Conservation (phyloP, 2,329 filamentous ascomycete genomes). For the Alternaria arborescens region DNA sequence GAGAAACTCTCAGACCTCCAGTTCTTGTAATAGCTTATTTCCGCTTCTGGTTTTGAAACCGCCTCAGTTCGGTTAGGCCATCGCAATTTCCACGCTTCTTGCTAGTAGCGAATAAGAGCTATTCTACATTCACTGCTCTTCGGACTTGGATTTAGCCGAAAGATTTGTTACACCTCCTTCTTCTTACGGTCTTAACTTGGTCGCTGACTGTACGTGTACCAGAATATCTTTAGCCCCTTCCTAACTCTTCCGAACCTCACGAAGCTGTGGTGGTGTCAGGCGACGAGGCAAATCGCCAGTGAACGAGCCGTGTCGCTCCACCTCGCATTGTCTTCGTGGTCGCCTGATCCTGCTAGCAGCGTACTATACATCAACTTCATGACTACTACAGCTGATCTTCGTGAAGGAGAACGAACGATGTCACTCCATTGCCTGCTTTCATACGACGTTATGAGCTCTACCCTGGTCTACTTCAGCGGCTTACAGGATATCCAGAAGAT, state of each 20-base stretch:
- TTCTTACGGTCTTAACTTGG: not conserved
- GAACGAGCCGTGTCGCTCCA: not conserved
- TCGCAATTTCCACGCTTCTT: not conserved
- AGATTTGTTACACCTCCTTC: slow-evolving; percentile 7
- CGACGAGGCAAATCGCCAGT: not conserved
- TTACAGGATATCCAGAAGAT: not conserved
- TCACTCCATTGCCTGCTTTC: not conserved
- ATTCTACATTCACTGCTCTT: not conserved
- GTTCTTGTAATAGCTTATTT: slow-evolving; percentile 1
- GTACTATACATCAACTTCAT: not conserved
- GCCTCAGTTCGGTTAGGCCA: not conserved
- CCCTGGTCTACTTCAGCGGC: not conserved
- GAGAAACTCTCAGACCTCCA: not conserved
- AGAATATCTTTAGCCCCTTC: not conserved
- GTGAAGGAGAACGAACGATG: not conserved
- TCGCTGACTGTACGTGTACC: not conserved
- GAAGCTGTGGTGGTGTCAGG: slow-evolving; percentile 4
- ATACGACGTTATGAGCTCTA: not conserved
- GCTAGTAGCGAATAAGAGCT: not conserved
- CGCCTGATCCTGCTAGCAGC: not conserved
- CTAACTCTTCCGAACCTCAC: not conserved
- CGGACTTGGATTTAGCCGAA: not conserved
- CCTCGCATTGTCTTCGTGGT: not conserved
- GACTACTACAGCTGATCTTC: not conserved
- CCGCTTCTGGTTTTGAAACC: not conserved